Percentiles rank a stretch among this genome's conserved stretches.
Conservation (phyloP, 2,329 filamentous ascomycete species). For the Ophidiomyces ophidiicola region DNA sequence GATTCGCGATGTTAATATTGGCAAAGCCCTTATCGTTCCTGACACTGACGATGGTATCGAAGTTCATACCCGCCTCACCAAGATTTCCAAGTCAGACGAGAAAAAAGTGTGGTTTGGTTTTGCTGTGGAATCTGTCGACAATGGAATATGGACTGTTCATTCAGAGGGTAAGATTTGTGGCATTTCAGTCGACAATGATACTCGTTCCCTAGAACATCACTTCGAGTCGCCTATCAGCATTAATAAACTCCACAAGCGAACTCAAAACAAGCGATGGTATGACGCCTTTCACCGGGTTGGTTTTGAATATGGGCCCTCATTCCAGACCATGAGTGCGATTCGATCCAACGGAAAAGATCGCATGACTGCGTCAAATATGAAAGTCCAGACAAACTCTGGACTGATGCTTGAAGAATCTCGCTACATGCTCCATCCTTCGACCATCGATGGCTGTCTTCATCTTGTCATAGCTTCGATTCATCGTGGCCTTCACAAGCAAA, state of each 20-base stretch:
- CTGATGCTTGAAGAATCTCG: constrained; percentile 1
- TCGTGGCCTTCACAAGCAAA: not conserved
- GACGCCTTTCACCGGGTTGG: not conserved
- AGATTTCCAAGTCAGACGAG: too few relatives aligned
- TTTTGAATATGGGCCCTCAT: constrained; percentile 9
- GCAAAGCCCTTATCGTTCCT: not conserved
- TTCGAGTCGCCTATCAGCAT: too few relatives aligned
- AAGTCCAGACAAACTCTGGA: not conserved
- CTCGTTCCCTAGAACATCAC: too few relatives aligned
- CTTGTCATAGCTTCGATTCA: constrained; percentile 7
- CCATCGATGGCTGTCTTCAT: constrained; percentile 3
- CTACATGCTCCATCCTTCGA: constrained; percentile 3
- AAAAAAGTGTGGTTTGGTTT: too few relatives aligned
- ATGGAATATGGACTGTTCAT: too few relatives aligned
- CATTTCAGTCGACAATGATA: too few relatives aligned
- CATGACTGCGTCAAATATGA: not conserved
- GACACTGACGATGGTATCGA: not conserved
- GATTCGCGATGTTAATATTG: not conserved
- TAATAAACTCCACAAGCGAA: too few relatives aligned
- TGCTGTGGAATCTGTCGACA: too few relatives aligned
- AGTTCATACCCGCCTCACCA: too few relatives aligned
- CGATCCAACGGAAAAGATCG: not conserved
- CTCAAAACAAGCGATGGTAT: constrained; percentile 3
- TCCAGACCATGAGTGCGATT: constrained; percentile 4
- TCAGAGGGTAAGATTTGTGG: too few relatives aligned